Base-by-base conservation (phyloP, 768 basidiomycete species). In the Leccinum disarticulatum region DNA sequence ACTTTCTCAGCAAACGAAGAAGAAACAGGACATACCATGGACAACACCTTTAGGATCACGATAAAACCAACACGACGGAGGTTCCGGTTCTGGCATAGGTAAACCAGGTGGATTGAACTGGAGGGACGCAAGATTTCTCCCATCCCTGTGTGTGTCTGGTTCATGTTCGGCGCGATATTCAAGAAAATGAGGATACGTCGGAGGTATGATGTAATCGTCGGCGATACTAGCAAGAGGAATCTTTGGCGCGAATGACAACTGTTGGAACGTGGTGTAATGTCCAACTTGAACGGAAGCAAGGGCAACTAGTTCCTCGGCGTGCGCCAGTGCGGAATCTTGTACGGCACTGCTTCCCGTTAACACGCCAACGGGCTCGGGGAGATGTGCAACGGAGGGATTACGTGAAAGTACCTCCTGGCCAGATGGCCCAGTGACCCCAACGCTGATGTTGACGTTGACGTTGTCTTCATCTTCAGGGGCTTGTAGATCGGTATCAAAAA, bases 251-350 rank as follows among this genome's bases (percentile, higher is more conserved):
- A 93, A 95, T 8, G 80, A 81, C 15, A 96, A 77, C 75, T 96
- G 93, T 69, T 95, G 94, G 77, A 96, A 95, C 7, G 92, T 95
- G 19, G 90, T 92, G 70, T 95, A 96, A 31, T 92, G 85, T 19
- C 91, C 90, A 74, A 87, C 85, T 57, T 88, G 86, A 8, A 87
- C 80, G 3, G 86, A 85, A 38, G 87, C 84, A 8, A 90, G 76
- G 13, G 87, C 79, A 3, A 87, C 72, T 19, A 90, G 73, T 68
- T 93, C 91, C 59, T 93, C 91, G 1, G 83, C 74, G 15, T 82
- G 80, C 3, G 81, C 73, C 19, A 78, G 68, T 17, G 78, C 71
- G 14, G 64, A 60, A 58, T 79, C 79, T 10, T 71, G 68, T 4
- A 64, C 64, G 8, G 57, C 64, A 48, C 63, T 61, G 30, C 61